These are phyloP conservation scores for Pichia insulana DNA, from an alignment of 805 yeast species.

Conservation along the genomic window DNA sequence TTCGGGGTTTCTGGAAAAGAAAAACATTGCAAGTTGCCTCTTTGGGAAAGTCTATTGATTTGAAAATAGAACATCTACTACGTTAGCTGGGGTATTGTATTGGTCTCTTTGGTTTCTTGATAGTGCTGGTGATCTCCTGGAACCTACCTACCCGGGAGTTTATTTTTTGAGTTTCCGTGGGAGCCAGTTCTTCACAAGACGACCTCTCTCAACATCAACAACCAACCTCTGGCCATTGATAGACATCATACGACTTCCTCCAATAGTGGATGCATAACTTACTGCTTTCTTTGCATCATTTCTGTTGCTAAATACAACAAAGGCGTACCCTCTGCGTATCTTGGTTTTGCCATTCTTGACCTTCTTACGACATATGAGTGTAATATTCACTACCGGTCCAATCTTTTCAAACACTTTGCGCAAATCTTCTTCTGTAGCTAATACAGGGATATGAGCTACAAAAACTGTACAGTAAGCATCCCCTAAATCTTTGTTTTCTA, in stretches of 20 bases:
- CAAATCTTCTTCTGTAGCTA: slow-evolving; percentile 57
- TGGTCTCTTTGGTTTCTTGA: no score
- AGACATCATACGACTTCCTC: slow-evolving; percentile 15
- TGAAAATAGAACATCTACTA: no score
- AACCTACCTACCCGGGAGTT: no score
- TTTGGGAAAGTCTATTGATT: no score
- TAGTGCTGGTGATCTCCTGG: no score
- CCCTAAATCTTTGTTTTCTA: slow-evolving; percentile 24
- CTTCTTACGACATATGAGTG: slow-evolving; percentile 47
- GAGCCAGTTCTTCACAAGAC: slow-evolving; percentile 56
- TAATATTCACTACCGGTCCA: slow-evolving; percentile 60
- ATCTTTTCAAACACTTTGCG: slow-evolving; percentile 50
- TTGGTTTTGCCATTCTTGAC: slow-evolving; percentile 17
- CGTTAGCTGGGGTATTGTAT: no score
- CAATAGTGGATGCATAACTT: slow-evolving; percentile 34
- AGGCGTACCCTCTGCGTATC: slow-evolving; percentile 52
- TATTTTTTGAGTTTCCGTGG: slow-evolving; percentile 74
- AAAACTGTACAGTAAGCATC: slow-evolving; percentile 79
- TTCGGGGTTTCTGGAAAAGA: no score
- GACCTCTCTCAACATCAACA: slow-evolving; percentile 68
- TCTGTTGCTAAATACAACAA: slow-evolving; percentile 44
- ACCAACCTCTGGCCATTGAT: slow-evolving; percentile 46
- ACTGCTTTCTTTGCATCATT: slow-evolving; percentile 54
- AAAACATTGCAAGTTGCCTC: no score
- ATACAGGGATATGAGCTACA: slow-evolving; percentile 62